These are phyloP conservation scores for Colletotrichum sp. DNA, from an alignment of 2,329 filamentous ascomycete species.

Conservation along the genomic window DNA sequence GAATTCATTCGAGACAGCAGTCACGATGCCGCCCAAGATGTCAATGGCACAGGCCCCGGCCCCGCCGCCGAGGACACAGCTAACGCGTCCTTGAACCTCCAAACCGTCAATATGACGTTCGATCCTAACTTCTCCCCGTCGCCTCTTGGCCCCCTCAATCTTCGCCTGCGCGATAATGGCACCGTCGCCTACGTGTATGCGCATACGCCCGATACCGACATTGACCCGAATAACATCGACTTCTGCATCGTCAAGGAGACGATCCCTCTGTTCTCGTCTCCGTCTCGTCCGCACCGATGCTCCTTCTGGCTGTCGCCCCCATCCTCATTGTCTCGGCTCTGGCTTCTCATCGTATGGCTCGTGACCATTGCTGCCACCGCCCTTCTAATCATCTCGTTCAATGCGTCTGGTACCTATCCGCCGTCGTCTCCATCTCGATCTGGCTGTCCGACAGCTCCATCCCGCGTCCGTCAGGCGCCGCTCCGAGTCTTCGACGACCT, in stretches of 20 bases:
- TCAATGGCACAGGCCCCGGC: not conserved
- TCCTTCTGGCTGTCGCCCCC: not conserved
- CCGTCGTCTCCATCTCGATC: not conserved
- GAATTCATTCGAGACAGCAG: not conserved
- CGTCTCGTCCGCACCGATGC: not conserved
- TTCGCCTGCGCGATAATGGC: not conserved
- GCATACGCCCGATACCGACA: not conserved
- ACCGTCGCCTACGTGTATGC: not conserved
- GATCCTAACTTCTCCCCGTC: not conserved
- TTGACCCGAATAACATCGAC: not conserved
- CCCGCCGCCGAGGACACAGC: not conserved
- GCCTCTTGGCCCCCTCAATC: not conserved
- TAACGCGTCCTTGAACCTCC: not conserved
- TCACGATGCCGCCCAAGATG: not conserved
- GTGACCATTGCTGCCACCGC: not conserved
- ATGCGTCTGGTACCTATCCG: not conserved
- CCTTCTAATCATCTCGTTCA: not conserved
- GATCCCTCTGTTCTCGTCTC: not conserved
- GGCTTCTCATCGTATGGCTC: not conserved
- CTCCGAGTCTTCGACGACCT: not conserved
- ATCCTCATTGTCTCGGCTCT: not conserved
- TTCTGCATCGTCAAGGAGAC: not conserved
- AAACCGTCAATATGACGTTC: not conserved
- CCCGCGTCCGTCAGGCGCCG: not conserved
- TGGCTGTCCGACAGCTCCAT: not conserved